A percentile compares a stretch with the other conserved stretches of the same genome.
These are phyloP conservation scores for Pestalotiopsis sp. DNA, from an alignment of 2,329 filamentous ascomycete genomes.

Conservation along the genomic window DNA sequence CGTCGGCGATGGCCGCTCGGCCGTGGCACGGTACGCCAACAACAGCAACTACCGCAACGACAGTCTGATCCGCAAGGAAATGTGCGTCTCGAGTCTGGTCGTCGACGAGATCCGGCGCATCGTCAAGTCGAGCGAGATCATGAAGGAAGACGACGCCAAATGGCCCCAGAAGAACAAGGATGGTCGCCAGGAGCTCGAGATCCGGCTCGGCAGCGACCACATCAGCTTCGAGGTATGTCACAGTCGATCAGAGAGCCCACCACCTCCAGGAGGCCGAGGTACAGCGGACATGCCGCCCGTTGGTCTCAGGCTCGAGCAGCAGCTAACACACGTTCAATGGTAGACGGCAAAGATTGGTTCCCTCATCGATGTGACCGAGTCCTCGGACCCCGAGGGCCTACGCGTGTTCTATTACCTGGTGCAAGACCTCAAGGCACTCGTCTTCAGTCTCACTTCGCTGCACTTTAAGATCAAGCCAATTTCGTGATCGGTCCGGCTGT, in stretches of 20 bases:
- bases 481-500: conserved; percentile 36
- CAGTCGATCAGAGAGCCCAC: background rate
- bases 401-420: conserved; percentile 99
- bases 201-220: conserved; percentile 89
- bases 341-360: conserved; percentile 98
- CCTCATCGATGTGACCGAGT: conserved; percentile 94
- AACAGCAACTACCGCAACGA: conserved; percentile 99
- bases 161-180: conserved; percentile 99
- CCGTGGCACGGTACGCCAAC: conserved; percentile 95
- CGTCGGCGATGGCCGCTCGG: conserved; percentile 89
- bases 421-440: conserved; percentile 93
- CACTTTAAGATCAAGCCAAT: conserved; percentile 96
- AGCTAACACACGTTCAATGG: conserved; percentile 16
- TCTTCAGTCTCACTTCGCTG: conserved; percentile 93
- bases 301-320: background rate
- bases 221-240: conserved; percentile 89
- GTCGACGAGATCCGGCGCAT: conserved; percentile 96
- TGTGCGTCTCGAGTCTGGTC: conserved; percentile 92
- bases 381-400: conserved; percentile 91
- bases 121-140: conserved; percentile 94
- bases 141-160: conserved; percentile 98
- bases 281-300: background rate
- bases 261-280: too few species aligned
- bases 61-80: conserved; percentile 98
- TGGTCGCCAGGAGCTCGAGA: conserved; percentile 94